These are phyloP conservation scores for Nicotiana rustica DNA, from an alignment of 305 asterid genomes.

Conservation along the genomic window DNA sequence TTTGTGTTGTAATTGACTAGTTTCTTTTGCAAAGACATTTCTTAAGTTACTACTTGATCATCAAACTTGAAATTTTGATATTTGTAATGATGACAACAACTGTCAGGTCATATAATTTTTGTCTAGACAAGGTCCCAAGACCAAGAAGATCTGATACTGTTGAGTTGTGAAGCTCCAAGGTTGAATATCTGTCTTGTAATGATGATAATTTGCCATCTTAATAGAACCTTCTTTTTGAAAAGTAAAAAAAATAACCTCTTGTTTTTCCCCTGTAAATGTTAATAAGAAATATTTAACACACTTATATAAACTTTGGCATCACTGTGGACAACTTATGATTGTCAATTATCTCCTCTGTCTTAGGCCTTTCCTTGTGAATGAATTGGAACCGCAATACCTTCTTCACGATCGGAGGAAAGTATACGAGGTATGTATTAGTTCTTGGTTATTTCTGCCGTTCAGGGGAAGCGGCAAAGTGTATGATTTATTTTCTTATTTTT, in stretches of 20 bases:
- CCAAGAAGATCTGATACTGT: conserved; percentile 19
- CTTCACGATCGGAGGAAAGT: conserved; percentile 96
- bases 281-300: conserved; percentile 1
- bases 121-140: background rate
- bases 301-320: background rate
- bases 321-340: conserved; percentile 35
- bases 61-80: background rate
- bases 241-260: background rate
- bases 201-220: conserved; percentile 4
- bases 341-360: conserved; percentile 40
- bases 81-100: background rate
- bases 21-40: background rate
- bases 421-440: conserved; percentile 72
- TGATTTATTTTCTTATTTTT: background rate
- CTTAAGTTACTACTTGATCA: background rate
- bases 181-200: conserved; percentile 1
- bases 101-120: conserved; percentile 6
- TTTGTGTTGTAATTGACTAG: background rate
- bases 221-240: conserved; percentile 3
- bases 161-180: conserved; percentile 22
- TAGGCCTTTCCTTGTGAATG: conserved; percentile 97
- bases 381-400: conserved; percentile 89
- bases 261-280: conserved; percentile 25
- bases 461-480: background rate
- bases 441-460: conserved; percentile 32